phyloP scores from a whole-genome alignment of 768 basidiomycete species.

The Pisolithus microcarpus region DNA sequence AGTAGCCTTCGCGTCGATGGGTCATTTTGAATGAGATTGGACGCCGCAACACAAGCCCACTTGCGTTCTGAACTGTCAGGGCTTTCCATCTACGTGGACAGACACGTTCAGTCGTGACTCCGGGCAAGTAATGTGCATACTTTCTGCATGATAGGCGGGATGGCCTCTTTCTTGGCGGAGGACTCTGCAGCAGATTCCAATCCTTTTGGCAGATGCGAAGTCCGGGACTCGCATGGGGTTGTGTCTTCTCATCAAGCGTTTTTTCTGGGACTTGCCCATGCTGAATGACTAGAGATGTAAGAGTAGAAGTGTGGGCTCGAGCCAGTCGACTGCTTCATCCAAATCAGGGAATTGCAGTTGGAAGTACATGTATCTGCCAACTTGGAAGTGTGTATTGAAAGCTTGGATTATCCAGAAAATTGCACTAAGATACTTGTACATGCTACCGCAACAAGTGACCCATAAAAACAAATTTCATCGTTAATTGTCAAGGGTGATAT shows the following conservation, averaged over 20 bases:
- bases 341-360: too few species aligned
- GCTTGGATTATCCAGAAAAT: constrained; percentile 1
- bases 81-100: constrained; percentile 55
- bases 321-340: too few species aligned
- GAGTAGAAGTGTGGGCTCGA: too few species aligned
- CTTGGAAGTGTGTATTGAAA: background rate
- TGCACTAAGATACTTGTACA: constrained; percentile 21
- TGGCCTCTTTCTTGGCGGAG: constrained; percentile 68
- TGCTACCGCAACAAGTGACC: background rate
- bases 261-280: constrained; percentile 96
- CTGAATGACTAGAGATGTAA: background rate
- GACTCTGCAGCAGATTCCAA: constrained; percentile 65
- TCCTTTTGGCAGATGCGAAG: constrained; percentile 80
- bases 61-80: constrained; percentile 75
- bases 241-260: constrained; percentile 75
- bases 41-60: constrained; percentile 96
- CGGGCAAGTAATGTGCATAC: constrained; percentile 31
- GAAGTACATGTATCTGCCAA: too few species aligned
- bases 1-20: constrained; percentile 84
- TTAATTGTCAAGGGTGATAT: constrained; percentile 20
- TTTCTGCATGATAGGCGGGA: constrained; percentile 88
- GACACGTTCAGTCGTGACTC: background rate
- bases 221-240: constrained; percentile 94
- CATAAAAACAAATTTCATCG: background rate
- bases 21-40: constrained; percentile 91